phyloP scores from a whole-genome alignment of 805 yeast species.

The Nakazawaea anatomiae region DNA sequence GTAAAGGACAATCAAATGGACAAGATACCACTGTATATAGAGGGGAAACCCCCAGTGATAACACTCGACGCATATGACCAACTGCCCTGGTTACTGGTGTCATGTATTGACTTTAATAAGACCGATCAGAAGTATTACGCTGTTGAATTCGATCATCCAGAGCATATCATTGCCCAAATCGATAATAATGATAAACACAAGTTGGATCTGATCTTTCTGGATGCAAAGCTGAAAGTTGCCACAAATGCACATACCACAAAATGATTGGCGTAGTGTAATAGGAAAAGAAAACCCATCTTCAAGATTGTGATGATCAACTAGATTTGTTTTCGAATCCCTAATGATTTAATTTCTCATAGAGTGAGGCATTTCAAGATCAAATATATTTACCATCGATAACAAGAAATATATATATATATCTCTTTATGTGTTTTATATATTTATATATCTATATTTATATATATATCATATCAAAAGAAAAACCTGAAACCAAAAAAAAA shows the following conservation, averaged over 20 bases:
- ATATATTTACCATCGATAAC: not conserved
- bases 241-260: not conserved
- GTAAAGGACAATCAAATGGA: not conserved
- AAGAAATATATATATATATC: not conserved
- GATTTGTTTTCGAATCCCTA: too few relatives aligned
- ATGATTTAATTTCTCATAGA: too few relatives aligned
- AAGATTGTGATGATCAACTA: too few relatives aligned
- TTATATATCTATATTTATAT: not conserved
- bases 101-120: constrained; percentile 37
- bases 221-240: constrained; percentile 32
- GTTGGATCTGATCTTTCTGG: constrained; percentile 37
- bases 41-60: constrained; percentile 43
- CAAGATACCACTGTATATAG: constrained; percentile 34
- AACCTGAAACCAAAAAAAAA: too few relatives aligned
- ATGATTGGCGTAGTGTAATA: too few relatives aligned
- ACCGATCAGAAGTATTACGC: constrained; percentile 30
- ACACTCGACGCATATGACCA: constrained; percentile 39
- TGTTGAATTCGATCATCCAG: constrained; percentile 39
- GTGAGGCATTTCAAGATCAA: too few relatives aligned
- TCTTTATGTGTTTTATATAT: not conserved
- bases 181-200: constrained; percentile 29
- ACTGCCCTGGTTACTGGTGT: constrained; percentile 46
- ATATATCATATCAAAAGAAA: not conserved
- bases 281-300: too few relatives aligned
- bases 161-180: constrained; percentile 36